These are phyloP conservation scores for Quambalaria eucalypti DNA, from an alignment of 1,284 basidiomycete species.

Conservation along the genomic window DNA sequence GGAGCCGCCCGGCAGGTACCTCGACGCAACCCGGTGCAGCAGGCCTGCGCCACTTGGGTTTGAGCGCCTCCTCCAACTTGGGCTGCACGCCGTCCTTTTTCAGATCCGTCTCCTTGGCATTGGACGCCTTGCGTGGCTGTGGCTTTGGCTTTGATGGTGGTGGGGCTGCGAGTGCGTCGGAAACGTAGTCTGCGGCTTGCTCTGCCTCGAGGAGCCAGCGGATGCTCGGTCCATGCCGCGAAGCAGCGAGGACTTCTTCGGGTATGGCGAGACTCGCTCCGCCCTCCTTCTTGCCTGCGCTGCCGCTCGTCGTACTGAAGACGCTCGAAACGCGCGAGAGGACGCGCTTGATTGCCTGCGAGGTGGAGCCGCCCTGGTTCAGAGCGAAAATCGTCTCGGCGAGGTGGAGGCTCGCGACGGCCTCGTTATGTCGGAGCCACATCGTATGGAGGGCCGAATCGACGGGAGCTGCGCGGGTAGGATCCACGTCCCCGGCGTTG, in stretches of 20 bases:
- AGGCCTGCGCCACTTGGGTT: neutral
- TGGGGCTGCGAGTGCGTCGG: neutral
- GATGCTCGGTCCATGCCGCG: slow-evolving; percentile 7
- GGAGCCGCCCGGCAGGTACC: neutral
- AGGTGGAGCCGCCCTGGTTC: neutral
- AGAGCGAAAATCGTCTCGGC: slow-evolving; percentile 38
- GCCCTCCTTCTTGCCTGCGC: neutral
- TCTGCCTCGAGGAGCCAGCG: slow-evolving; percentile 16
- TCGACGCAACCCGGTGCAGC: neutral
- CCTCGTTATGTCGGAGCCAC: slow-evolving; percentile 27
- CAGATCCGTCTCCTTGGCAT: neutral
- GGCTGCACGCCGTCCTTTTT: neutral
- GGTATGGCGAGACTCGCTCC: too few species aligned
- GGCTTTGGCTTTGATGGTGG: neutral
- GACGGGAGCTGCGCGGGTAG: neutral
- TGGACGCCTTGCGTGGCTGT: neutral
- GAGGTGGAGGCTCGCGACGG: slow-evolving; percentile 24
- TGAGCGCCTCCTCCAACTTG: neutral
- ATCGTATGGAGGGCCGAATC: slow-evolving; percentile 15
- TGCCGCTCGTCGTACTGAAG: neutral
- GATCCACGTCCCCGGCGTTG: neutral
- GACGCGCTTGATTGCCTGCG: neutral
- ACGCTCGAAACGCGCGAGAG: neutral
- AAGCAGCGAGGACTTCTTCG: too few species aligned
- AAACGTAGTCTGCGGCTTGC: slow-evolving; percentile 2